These are phyloP conservation scores for Chaetoceros muelleri DNA, from an alignment of 108 stramenopile genomes.

Conservation along the genomic window DNA sequence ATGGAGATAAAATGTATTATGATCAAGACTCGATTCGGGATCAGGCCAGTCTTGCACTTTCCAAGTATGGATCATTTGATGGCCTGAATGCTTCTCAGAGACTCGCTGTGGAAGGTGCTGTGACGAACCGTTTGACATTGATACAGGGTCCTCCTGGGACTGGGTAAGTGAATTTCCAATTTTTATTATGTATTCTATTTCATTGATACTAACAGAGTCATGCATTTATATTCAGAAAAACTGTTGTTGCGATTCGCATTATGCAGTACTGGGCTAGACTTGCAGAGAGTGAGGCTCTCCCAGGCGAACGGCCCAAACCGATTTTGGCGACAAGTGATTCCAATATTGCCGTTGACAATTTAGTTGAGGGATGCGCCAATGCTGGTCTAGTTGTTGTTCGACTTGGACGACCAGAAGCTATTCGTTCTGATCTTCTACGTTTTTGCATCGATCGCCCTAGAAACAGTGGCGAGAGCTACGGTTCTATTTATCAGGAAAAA, in stretches of 20 bases:
- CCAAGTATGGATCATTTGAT: constrained; percentile 75
- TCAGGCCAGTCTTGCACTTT: constrained; percentile 56
- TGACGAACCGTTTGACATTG: constrained; percentile 75
- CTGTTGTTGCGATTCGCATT: constrained; percentile 84
- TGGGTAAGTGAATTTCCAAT: constrained; percentile 1
- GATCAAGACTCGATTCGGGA: constrained; percentile 51
- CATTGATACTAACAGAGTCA: too few species aligned
- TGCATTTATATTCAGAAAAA: constrained; percentile 43
- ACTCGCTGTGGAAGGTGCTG: constrained; percentile 82
- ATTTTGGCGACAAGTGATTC: constrained; percentile 88
- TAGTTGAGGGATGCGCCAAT: constrained; percentile 90
- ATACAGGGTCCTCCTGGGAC: constrained; percentile 86
- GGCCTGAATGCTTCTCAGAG: constrained; percentile 80
- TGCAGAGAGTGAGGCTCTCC: constrained; percentile 29
- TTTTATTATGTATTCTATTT: background rate
- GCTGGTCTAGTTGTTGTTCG: constrained; percentile 85
- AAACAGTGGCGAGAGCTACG: constrained; percentile 18
- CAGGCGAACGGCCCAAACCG: constrained; percentile 47
- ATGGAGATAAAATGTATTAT: constrained; percentile 1
- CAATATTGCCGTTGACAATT: constrained; percentile 96
- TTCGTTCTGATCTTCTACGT: constrained; percentile 80
- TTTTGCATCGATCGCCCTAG: constrained; percentile 79
- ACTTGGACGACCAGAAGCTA: constrained; percentile 86
- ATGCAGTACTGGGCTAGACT: constrained; percentile 82
- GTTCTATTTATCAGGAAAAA: constrained; percentile 64